Conservation (phyloP, 495 filamentous ascomycete species). For the Aspergillus funiculosus region DNA sequence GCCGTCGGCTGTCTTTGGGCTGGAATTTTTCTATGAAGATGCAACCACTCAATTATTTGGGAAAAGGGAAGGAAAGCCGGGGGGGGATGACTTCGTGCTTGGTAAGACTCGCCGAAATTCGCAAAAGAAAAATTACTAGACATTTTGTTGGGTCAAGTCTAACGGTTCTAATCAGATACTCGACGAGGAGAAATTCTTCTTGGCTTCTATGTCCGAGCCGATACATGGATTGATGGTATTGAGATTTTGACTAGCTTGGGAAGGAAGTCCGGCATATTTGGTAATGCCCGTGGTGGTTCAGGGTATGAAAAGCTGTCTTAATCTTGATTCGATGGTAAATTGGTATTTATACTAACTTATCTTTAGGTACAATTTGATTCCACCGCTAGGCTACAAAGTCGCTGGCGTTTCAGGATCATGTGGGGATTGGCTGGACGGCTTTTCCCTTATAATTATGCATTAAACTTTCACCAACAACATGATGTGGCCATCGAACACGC, state of each 20-base stretch:
- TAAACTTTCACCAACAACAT: constrained; percentile 21
- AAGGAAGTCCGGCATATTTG: constrained; percentile 77
- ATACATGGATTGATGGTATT: constrained; percentile 82
- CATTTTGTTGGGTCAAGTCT: constrained; percentile 3
- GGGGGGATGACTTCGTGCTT: constrained; percentile 71
- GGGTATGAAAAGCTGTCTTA: constrained; percentile 53
- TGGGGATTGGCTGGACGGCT: constrained; percentile 79
- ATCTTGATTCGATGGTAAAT: too few relatives aligned
- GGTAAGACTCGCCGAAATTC: constrained; percentile 47
- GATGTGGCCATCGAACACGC: not conserved
- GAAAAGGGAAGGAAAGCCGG: constrained; percentile 67
- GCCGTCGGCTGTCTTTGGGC: constrained; percentile 67
- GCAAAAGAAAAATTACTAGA: not conserved
- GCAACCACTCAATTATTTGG: constrained; percentile 83
- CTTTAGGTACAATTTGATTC: constrained; percentile 76
- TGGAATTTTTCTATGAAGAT: constrained; percentile 94
- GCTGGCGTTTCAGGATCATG: constrained; percentile 82
- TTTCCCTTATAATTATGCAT: constrained; percentile 78
- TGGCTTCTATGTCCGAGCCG: constrained; percentile 79
- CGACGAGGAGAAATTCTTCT: constrained; percentile 79
- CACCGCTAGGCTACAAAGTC: constrained; percentile 83
- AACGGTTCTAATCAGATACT: constrained; percentile 51
- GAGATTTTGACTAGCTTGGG: constrained; percentile 87
- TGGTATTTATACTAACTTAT: constrained; percentile 7
- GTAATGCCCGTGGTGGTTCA: constrained; percentile 73